phyloP scores from a whole-genome alignment of 1,139 yeast genomes.

The Pneumocystis oryctolagi region DNA sequence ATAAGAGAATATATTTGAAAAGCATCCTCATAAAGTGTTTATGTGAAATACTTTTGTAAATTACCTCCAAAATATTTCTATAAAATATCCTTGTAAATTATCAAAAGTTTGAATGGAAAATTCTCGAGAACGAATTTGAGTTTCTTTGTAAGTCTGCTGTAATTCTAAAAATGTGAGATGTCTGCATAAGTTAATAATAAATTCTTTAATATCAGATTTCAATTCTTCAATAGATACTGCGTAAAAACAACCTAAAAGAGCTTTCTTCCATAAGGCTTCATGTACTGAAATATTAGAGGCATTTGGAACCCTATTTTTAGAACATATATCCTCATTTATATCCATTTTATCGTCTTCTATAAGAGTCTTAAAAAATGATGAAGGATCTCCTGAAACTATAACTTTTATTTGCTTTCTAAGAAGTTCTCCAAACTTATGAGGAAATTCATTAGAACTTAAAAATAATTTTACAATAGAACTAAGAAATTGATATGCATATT shows the following conservation, averaged over 20 bases:
- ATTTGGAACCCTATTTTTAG: neutral
- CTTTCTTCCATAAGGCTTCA: slow-evolving; percentile 18
- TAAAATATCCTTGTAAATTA: neutral
- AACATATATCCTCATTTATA: slow-evolving; percentile 15
- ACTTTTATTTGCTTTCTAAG: slow-evolving; percentile 37
- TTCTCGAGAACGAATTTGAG: slow-evolving; percentile 37
- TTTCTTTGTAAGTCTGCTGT: slow-evolving; percentile 53
- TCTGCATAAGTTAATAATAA: slow-evolving; percentile 54
- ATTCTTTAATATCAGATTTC: slow-evolving; percentile 47
- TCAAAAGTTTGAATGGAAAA: slow-evolving; percentile 64
- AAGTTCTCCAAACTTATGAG: slow-evolving; percentile 36
- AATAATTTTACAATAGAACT: slow-evolving; percentile 53
- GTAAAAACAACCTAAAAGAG: slow-evolving; percentile 39
- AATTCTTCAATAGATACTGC: slow-evolving; percentile 64
- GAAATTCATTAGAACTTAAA: slow-evolving; percentile 51
- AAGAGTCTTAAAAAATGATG: slow-evolving; percentile 27
- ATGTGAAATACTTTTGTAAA: neutral
- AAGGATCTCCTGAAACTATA: neutral
- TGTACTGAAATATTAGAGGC: neutral
- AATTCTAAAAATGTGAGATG: slow-evolving; percentile 70
- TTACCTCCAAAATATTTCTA: neutral
- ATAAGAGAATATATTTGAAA: neutral
- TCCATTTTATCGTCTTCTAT: slow-evolving; percentile 29
- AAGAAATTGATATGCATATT: slow-evolving; percentile 63
- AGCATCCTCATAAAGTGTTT: neutral